A percentile compares a stretch with the other conserved stretches of the same genome.
Conservation (phyloP, 768 basidiomycete genomes). For the Podaxis pistillaris region DNA sequence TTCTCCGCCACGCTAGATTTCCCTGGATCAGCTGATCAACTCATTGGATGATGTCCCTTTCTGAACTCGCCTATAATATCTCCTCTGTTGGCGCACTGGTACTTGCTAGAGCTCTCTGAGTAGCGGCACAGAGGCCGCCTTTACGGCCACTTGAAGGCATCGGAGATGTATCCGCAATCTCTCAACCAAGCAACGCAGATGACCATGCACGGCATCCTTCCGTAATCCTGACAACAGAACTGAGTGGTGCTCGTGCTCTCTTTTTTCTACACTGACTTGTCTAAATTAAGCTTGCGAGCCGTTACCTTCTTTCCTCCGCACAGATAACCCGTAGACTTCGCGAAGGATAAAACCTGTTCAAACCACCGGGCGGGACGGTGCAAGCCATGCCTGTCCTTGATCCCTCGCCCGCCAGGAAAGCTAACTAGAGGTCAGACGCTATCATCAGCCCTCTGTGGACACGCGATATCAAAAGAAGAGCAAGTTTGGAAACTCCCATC, state of each 20-base stretch:
- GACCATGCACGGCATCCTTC: constrained; percentile 5
- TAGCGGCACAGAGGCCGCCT: constrained; percentile 78
- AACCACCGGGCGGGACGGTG: neutral
- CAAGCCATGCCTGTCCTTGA: neutral
- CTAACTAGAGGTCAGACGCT: neutral
- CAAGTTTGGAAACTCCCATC: neutral
- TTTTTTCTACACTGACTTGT: neutral
- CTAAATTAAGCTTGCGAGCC: neutral
- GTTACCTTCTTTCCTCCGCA: neutral
- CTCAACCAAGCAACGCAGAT: constrained; percentile 50
- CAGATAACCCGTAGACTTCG: neutral
- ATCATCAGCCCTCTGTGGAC: neutral
- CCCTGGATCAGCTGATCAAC: constrained; percentile 20
- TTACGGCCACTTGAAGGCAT: constrained; percentile 68
- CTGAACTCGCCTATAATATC: constrained; percentile 29
- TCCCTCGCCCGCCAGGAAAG: neutral
- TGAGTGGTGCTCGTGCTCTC: neutral
- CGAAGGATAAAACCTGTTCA: neutral
- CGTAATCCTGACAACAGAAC: neutral
- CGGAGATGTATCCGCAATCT: constrained; percentile 55
- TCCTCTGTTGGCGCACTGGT: constrained; percentile 76
- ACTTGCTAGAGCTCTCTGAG: constrained; percentile 50
- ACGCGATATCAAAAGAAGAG: neutral
- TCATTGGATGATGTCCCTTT: constrained; percentile 26
- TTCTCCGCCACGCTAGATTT: constrained; percentile 19